Base-by-base conservation (phyloP, 1,284 basidiomycete genomes). In the Apiotrichum veenhuisii region DNA sequence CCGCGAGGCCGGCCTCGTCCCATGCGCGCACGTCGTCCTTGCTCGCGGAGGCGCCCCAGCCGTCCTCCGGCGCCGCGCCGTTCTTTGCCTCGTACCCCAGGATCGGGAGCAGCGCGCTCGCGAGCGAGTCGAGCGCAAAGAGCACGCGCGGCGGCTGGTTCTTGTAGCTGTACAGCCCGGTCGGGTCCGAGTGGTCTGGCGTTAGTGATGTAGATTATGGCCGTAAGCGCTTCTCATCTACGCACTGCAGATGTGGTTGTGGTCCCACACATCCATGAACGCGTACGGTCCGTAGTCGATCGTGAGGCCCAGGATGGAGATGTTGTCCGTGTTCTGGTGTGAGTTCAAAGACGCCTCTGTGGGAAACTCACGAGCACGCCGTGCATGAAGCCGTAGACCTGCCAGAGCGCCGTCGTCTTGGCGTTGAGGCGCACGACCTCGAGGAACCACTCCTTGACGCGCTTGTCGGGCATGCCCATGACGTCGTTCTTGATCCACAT, bases 231-330 rank as follows among this genome's bases (percentile, higher is more conserved):
- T 7, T 18, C 5, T 2, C 2, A 45, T 25, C n/a, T 18, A 71
- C 74, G 54, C 54, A 77, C 76, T 98, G 80, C 94, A 97, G 57
- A 97, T 89, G 68, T 95, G 91, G 52, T 82, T 80, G 0, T 84
- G 73, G 68, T 96, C 87, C 65, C 86, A 94, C 3, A 90, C 83
- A 67, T 93, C 91, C 93, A 97, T 97, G 77, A 96, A 97, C 0
- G 91, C 91, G 68, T 89, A 98, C 47, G 93, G 92, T 18, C 88
- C 85, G 67, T 92, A 96, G 74, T 98, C 95, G 62, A 98, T 96
- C 0, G 93, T 96, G 54, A 94, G 77, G 1, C 94, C 94, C 23
- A 91, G 78, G 26, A 97, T 81, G 2, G 89, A 89, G 34, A 94
- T 85, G 62, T 94, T 94, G 79, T 97, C 94, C 2, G 94, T 96